Conservation (phyloP, 2,329 filamentous ascomycete genomes). For the Colletotrichum sp. region DNA sequence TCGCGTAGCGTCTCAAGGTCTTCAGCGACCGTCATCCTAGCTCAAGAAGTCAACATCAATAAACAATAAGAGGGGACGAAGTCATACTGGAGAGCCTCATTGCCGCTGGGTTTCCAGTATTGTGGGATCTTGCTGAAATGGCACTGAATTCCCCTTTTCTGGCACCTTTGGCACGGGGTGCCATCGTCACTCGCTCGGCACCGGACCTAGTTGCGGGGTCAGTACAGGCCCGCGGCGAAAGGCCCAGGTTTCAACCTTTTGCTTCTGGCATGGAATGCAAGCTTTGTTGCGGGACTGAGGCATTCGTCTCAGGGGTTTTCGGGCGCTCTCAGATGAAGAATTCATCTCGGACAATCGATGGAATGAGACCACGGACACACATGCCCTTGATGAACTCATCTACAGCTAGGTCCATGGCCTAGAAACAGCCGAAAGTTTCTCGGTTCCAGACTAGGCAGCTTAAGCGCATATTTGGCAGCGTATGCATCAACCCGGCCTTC, state of each 20-base stretch:
- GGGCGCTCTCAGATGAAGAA: neutral
- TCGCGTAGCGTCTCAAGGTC: neutral
- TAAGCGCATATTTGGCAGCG: neutral
- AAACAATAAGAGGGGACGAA: accelerated
- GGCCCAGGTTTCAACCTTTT: neutral
- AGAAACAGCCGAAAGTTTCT: neutral
- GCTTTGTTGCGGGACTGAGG: neutral
- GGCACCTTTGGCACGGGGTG: neutral
- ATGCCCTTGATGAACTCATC: neutral
- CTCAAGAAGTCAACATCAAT: neutral
- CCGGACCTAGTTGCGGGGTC: neutral
- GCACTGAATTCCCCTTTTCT: neutral
- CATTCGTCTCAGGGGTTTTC: neutral
- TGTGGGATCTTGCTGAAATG: neutral
- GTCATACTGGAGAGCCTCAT: neutral
- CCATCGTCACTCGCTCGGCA: neutral
- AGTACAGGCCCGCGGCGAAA: neutral
- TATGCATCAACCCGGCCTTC: neutral
- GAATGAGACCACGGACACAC: neutral
- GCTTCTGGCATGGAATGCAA: neutral
- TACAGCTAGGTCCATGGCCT: neutral
- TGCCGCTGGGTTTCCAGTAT: neutral
- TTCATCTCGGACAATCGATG: neutral
- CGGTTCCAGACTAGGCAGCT: neutral
- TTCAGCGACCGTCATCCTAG: neutral